A percentile compares a stretch with the other conserved stretches of the same genome.
Evolutionary conservation across 1,139 yeast genomes (phyloP).

Genomic region (Trichomonascaceae sp.): DNA sequence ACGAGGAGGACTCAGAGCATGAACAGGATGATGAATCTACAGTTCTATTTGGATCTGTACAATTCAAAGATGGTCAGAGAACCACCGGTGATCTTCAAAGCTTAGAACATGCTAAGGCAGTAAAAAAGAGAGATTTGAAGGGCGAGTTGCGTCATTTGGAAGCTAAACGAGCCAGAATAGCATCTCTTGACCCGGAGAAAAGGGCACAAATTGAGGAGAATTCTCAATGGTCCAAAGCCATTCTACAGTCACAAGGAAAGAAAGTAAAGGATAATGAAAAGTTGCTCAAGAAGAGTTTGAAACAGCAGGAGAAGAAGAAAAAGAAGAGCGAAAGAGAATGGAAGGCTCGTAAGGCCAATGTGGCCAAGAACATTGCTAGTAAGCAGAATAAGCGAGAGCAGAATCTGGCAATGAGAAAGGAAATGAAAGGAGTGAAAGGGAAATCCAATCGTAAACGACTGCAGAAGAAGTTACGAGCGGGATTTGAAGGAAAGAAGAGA

Average conservation of each 20-base stretch:
- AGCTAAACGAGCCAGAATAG: constrained; percentile 60
- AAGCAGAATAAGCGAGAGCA: constrained; percentile 77
- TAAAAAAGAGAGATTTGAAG: constrained; percentile 83
- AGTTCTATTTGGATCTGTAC: constrained; percentile 75
- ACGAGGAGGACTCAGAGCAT: constrained; percentile 16
- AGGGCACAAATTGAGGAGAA: constrained; percentile 58
- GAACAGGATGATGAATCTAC: constrained; percentile 34
- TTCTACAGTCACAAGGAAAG: constrained; percentile 82
- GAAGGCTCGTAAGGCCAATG: constrained; percentile 71
- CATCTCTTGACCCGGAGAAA: constrained; percentile 57
- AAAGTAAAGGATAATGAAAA: constrained; percentile 88
- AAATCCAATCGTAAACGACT: constrained; percentile 17
- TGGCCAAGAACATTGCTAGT: constrained; percentile 66
- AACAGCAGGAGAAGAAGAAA: constrained; percentile 70
- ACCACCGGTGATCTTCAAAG: constrained; percentile 70
- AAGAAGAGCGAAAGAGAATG: constrained; percentile 77
- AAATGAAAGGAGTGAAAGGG: constrained; percentile 55
- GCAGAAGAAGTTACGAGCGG: constrained; percentile 24
- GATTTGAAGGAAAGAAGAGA: constrained; percentile 23
- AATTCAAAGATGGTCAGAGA: constrained; percentile 74
- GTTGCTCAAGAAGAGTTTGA: constrained; percentile 75
- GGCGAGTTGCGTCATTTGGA: constrained; percentile 78
- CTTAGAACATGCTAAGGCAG: constrained; percentile 54
- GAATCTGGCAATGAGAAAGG: constrained; percentile 48
- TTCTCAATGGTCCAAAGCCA: constrained; percentile 76